Evolutionary conservation across 495 filamentous ascomycete genomes (phyloP).

Genomic region (Penicillium chermesinum): DNA sequence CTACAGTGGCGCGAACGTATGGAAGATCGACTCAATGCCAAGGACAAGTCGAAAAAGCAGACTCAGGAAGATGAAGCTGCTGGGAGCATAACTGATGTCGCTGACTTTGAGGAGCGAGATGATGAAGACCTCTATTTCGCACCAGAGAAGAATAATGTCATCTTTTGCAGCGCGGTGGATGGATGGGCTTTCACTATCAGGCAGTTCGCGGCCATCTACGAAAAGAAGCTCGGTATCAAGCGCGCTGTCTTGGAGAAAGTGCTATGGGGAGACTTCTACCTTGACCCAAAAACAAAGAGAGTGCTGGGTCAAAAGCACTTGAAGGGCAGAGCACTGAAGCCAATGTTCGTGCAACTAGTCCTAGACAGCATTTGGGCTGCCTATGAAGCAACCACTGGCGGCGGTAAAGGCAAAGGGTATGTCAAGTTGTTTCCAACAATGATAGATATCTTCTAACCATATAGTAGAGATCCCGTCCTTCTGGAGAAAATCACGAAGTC

Average conservation of each 20-base stretch:
- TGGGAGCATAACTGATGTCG: constrained; percentile 29
- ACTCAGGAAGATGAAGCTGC: constrained; percentile 49
- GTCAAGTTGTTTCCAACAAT: constrained; percentile 8
- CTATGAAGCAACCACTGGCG: constrained; percentile 84
- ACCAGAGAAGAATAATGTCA: constrained; percentile 97
- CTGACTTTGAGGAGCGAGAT: constrained; percentile 82
- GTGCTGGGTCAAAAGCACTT: constrained; percentile 88
- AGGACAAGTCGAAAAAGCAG: constrained; percentile 33
- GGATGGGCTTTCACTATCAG: constrained; percentile 97
- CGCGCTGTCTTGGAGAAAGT: constrained; percentile 87
- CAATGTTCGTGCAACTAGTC: constrained; percentile 96
- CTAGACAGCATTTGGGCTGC: constrained; percentile 96
- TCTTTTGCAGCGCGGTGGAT: constrained; percentile 95
- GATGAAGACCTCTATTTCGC: constrained; percentile 98
- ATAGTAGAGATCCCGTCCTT: constrained; percentile 63
- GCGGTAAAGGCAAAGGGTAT: constrained; percentile 75
- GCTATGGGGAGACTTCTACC: constrained; percentile 93
- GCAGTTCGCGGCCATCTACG: constrained; percentile 90
- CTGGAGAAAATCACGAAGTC: constrained; percentile 95
- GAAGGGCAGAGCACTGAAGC: constrained; percentile 84
- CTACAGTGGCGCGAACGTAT: constrained; percentile 91
- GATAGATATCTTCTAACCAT: constrained; percentile 20
- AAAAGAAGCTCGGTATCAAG: constrained; percentile 96
- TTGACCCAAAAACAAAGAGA: constrained; percentile 95
- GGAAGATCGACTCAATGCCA: constrained; percentile 68